phyloP scores from a whole-genome alignment of 225 moss, liverwort and hornwort species.

The Sphagnum contortum region DNA sequence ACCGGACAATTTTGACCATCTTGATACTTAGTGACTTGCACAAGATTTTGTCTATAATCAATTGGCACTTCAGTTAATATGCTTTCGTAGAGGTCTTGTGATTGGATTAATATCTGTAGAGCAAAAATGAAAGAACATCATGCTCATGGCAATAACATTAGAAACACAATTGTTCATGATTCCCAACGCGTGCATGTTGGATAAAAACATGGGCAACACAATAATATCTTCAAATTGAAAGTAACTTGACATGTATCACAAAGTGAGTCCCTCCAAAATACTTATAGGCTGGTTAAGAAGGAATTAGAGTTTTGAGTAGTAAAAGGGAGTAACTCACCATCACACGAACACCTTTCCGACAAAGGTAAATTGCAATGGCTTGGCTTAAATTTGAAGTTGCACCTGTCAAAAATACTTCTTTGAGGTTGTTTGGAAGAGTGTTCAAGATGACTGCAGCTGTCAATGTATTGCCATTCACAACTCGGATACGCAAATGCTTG shows the following conservation, averaged over 20 bases:
- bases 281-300: no score
- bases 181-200: background rate
- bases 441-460: conserved; percentile 63
- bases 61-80: conserved; percentile 48
- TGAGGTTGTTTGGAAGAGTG: conserved; percentile 44
- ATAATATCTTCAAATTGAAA: background rate
- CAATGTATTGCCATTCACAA: conserved; percentile 66
- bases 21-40: conserved; percentile 83
- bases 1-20: conserved; percentile 60
- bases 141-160: background rate
- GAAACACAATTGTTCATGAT: background rate
- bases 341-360: conserved; percentile 38
- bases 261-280: background rate
- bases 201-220: no score
- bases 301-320: background rate
- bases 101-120: conserved; percentile 52
- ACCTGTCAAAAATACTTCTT: conserved; percentile 51
- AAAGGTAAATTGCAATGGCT: conserved; percentile 61
- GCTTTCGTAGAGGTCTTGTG: conserved; percentile 39
- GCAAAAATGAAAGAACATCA: background rate
- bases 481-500: conserved; percentile 39
- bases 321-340: conserved; percentile 30
- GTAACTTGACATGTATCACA: background rate
- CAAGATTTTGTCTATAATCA: conserved; percentile 37
- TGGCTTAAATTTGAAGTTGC: conserved; percentile 55